These are phyloP conservation scores for Argentina anserina DNA, from an alignment of 306 rosid genomes.

Conservation along the genomic window DNA sequence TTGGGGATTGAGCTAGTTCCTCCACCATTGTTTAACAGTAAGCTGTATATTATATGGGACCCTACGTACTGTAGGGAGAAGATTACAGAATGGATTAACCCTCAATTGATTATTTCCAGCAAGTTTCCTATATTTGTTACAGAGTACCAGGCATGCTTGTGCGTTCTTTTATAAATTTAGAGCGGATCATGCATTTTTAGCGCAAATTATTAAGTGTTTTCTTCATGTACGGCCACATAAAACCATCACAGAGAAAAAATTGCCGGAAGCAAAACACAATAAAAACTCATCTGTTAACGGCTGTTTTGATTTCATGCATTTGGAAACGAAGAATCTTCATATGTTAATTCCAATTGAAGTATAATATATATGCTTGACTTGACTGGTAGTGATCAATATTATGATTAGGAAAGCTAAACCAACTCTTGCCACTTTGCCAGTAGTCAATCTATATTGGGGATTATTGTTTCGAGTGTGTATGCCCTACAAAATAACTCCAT, in stretches of 20 bases:
- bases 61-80: not conserved
- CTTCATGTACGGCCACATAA: not conserved
- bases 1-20: not conserved
- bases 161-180: not conserved
- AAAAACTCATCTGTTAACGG: not conserved
- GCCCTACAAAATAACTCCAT: not conserved
- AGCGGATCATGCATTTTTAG: not conserved
- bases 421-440: not conserved
- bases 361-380: not conserved
- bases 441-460: not conserved
- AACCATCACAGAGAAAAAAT: not conserved
- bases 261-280: not conserved
- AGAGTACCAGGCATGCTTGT: not conserved
- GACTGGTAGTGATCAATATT: not conserved
- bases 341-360: not conserved
- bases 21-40: not conserved
- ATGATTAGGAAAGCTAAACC: not conserved
- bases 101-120: not conserved
- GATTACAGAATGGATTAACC: not conserved
- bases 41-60: slow-evolving; percentile 11
- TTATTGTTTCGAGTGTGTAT: not conserved
- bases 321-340: not conserved
- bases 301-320: not conserved
- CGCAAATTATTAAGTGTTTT: not conserved
- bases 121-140: not conserved